phyloP scores from a whole-genome alignment of 1,284 basidiomycete species.

The Moesziomyces sp. region DNA sequence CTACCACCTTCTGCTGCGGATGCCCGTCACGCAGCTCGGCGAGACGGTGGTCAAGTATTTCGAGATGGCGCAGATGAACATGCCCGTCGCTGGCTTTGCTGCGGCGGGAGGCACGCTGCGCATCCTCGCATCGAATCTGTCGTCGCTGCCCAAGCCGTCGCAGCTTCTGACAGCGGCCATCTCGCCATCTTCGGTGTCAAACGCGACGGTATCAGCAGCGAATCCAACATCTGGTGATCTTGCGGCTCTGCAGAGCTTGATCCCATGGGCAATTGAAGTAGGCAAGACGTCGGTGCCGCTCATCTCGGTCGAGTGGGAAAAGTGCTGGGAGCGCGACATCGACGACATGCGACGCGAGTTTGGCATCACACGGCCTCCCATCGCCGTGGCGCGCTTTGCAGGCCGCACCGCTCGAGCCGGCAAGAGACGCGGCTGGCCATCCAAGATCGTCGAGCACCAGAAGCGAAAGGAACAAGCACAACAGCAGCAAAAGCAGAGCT shows the following conservation, averaged over 20 bases:
- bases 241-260: conserved; percentile 27
- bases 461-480: conserved; percentile 21
- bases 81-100: conserved; percentile 87
- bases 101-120: conserved; percentile 76
- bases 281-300: conserved; percentile 79
- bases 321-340: conserved; percentile 86
- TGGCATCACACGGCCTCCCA: conserved; percentile 72
- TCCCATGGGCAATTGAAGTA: conserved; percentile 79
- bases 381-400: conserved; percentile 54
- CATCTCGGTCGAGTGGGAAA: conserved; percentile 95
- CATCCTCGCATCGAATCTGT: conserved; percentile 40
- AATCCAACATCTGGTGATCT: conserved; percentile 17
- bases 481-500: conserved; percentile 9
- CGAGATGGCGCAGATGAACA: conserved; percentile 89
- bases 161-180: conserved; percentile 23
- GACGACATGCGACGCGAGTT: conserved; percentile 82
- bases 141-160: conserved; percentile 38
- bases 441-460: conserved; percentile 53
- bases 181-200: conserved; percentile 3
- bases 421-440: conserved; percentile 59
- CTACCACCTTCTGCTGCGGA: conserved; percentile 87
- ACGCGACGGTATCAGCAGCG: background rate
- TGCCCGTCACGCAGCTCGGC: conserved; percentile 88
- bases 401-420: conserved; percentile 26
- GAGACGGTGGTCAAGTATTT: conserved; percentile 97